Evolutionary conservation across 2,329 filamentous ascomycete species (phyloP).

Genomic region (Venturia oleaginea): DNA sequence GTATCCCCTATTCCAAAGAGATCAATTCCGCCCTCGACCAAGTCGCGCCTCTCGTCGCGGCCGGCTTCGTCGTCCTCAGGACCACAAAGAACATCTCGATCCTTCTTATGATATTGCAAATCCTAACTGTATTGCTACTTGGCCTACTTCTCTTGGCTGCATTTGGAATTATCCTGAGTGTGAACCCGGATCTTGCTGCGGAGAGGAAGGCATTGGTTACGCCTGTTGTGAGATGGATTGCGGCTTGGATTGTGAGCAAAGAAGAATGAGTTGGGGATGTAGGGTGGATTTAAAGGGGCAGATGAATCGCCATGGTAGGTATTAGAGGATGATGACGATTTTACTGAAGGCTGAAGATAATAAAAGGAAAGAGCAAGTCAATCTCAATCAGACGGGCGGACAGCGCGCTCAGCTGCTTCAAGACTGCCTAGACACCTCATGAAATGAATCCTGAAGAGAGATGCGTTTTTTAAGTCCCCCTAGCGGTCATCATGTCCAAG

Average conservation of each 20-base stretch:
- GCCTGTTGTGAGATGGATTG: constrained; percentile 21
- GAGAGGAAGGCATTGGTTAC: constrained; percentile 36
- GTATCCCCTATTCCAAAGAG: constrained; percentile 43
- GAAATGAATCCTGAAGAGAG: background rate
- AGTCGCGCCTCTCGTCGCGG: constrained; percentile 43
- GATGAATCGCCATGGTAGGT: too few relatives aligned
- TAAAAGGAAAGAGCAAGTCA: too few relatives aligned
- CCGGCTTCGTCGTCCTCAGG: constrained; percentile 39
- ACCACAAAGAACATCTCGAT: constrained; percentile 43
- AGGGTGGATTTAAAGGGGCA: background rate
- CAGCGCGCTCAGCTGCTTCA: too few relatives aligned
- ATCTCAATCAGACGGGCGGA: too few relatives aligned
- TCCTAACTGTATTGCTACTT: constrained; percentile 36
- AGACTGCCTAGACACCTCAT: too few relatives aligned
- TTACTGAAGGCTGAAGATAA: background rate
- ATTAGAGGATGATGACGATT: background rate
- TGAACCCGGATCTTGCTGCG: constrained; percentile 39
- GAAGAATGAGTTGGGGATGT: background rate
- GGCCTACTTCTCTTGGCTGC: constrained; percentile 31
- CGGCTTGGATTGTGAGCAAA: background rate
- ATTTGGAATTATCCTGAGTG: constrained; percentile 33
- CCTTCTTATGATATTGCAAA: constrained; percentile 38
- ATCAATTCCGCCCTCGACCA: constrained; percentile 45
- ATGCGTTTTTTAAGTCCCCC: too few relatives aligned
- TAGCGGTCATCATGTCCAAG: too few relatives aligned